Conservation (phyloP, 1,284 basidiomycete genomes). For the Trametes versicolor region DNA sequence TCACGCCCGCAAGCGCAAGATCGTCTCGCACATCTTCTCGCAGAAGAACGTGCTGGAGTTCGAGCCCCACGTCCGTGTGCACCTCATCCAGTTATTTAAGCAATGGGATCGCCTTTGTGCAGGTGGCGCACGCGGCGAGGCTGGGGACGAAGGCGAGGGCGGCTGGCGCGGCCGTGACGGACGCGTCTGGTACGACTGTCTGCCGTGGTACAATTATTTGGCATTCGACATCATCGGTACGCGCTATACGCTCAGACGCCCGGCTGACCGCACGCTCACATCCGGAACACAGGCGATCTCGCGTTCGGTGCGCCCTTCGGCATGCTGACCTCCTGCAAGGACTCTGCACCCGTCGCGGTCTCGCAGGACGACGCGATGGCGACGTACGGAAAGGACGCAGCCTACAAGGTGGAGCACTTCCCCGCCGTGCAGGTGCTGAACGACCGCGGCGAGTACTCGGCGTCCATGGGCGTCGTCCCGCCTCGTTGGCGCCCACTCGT, state of each 20-base stretch:
- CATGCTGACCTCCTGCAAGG: constrained; percentile 83
- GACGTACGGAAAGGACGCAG: constrained; percentile 59
- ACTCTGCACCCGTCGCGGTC: constrained; percentile 73
- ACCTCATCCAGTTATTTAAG: constrained; percentile 68
- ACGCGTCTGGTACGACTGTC: constrained; percentile 76
- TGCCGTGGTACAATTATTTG: constrained; percentile 84
- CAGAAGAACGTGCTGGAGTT: constrained; percentile 86
- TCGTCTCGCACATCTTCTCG: constrained; percentile 89
- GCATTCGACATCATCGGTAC: constrained; percentile 88
- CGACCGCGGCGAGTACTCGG: constrained; percentile 88
- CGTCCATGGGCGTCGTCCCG: constrained; percentile 85
- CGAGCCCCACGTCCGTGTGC: constrained; percentile 77
- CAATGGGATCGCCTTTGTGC: constrained; percentile 87
- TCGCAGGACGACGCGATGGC: constrained; percentile 62
- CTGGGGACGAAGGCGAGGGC: constrained; percentile 70
- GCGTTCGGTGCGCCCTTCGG: constrained; percentile 91
- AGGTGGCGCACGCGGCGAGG: constrained; percentile 59
- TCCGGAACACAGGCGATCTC: constrained; percentile 64
- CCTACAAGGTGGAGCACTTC: constrained; percentile 64
- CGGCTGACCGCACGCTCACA: background rate
- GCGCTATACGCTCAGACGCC: background rate
- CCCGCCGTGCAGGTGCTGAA: constrained; percentile 91
- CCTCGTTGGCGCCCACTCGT: constrained; percentile 75
- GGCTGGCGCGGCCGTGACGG: constrained; percentile 71
- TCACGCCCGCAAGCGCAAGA: constrained; percentile 91